Conservation (phyloP, 257 asterid species). For the Marsdenia floribunda region DNA sequence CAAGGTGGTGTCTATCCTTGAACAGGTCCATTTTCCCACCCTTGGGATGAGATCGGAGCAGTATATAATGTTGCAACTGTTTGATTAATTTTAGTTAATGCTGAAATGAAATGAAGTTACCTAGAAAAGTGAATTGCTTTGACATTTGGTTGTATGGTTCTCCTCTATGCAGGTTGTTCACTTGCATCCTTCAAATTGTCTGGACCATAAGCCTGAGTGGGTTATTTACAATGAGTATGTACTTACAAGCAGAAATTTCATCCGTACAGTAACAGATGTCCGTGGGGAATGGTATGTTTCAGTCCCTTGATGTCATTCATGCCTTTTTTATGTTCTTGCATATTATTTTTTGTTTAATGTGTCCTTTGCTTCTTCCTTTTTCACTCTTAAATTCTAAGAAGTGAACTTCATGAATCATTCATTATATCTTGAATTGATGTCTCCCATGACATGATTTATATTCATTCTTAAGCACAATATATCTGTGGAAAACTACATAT, state of each 20-base stretch:
- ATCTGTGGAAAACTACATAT: background rate
- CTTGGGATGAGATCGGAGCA: background rate
- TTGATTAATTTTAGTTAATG: background rate
- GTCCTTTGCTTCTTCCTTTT: background rate
- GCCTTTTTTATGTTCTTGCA: background rate
- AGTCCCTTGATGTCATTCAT: background rate
- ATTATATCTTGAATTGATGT: background rate
- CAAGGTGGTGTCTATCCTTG: background rate
- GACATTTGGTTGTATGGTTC: background rate
- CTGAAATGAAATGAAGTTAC: background rate
- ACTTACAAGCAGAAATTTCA: conserved; percentile 86
- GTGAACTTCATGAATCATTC: background rate
- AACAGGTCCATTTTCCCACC: background rate
- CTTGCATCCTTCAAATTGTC: conserved; percentile 90
- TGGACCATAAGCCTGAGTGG: conserved; percentile 98
- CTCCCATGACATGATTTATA: background rate
- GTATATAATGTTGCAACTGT: background rate
- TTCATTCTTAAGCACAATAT: background rate
- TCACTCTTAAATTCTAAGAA: background rate
- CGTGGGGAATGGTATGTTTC: conserved; percentile 87
- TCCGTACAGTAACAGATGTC: conserved; percentile 88
- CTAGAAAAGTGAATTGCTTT: background rate
- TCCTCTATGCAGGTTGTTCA: conserved; percentile 60
- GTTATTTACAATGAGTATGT: conserved; percentile 89
- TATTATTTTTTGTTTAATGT: background rate